Base-by-base conservation (phyloP, 78 protist species). In the Dictyostelium capitatum region DNA sequence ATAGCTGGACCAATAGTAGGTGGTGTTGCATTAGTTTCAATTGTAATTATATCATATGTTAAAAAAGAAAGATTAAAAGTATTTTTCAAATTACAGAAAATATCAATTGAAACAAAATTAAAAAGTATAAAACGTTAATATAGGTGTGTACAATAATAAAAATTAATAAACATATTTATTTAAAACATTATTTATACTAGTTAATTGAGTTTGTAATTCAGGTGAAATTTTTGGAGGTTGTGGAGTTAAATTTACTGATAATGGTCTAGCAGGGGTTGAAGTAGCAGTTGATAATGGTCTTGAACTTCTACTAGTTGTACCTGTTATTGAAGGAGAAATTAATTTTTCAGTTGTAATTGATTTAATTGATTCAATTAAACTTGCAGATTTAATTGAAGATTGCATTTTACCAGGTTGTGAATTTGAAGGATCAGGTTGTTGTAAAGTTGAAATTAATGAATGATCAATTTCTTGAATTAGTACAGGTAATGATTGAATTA, bases 371-470 rank as follows among this genome's bases (percentile, higher is more conserved):
- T 87, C 93, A 20, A 77, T 37, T 47, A 87, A 12, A n/a, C 20
- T 30, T 30, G 79, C 20, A 19, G 93, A 20, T 37, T 87, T 87
- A 43, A 59, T 51, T 20, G 64, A 51, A 28, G 84, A 80, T 77
- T 87, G 93, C 43, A 41, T 14, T 64, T 87, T 87, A n/a, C 93
- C 93, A 25, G 92, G 82, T 72, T 47, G 48, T 3, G 57, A 14
- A 32, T 30, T 73, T 46, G 79, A 73, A 2, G 93, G 93, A 20
- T 87, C 93, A 37, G 93, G 93, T 77, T 74, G 84, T 51, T 87
- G 93, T 3, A 87, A 28, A 20, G 80, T 87, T 11, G 93, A 87
- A 11, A 87, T 41, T 12, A 87, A 54, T 14, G 85, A 87, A 65
- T 87, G 77, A 50, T 87, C 93, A 15, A 87, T 19, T 43, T 87